Conservation (phyloP, 2,329 filamentous ascomycete species). For the Fusarium sp. region DNA sequence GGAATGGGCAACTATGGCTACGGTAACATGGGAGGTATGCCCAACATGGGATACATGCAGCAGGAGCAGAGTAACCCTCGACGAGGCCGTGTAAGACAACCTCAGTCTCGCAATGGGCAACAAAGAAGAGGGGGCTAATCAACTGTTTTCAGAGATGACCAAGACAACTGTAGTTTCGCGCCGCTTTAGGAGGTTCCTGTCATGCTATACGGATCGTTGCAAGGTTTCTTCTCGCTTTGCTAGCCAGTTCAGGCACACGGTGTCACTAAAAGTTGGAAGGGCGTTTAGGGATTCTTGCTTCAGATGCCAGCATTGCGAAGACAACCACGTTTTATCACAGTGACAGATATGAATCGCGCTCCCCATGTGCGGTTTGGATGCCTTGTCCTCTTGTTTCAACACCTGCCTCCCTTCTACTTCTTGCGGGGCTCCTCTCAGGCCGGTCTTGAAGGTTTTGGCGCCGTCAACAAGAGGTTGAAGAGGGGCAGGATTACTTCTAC, state of each 20-base stretch:
- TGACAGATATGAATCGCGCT: constrained; percentile 26
- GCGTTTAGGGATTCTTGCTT: constrained; percentile 33
- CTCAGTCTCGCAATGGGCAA: constrained; percentile 27
- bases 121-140: constrained; percentile 45
- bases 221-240: constrained; percentile 38
- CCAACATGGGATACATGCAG: constrained; percentile 64
- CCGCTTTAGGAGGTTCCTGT: constrained; percentile 20
- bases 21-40: constrained; percentile 60
- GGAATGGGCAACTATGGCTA: constrained; percentile 62
- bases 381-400: constrained; percentile 39
- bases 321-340: constrained; percentile 33
- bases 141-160: constrained; percentile 48
- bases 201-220: constrained; percentile 39
- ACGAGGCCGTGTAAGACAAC: constrained; percentile 69
- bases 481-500: constrained; percentile 42
- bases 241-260: constrained; percentile 38
- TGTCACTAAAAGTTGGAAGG: constrained; percentile 45
- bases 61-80: constrained; percentile 69
- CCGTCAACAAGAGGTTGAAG: constrained; percentile 36
- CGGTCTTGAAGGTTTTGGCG: constrained; percentile 47
- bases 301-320: constrained; percentile 33
- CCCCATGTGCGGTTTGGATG: constrained; percentile 42
- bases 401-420: constrained; percentile 37
- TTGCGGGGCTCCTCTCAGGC: constrained; percentile 43
- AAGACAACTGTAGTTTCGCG: constrained; percentile 24